Evolutionary conservation across 2,329 filamentous ascomycete genomes (phyloP).

Genomic region (Ilyonectria sp.): DNA sequence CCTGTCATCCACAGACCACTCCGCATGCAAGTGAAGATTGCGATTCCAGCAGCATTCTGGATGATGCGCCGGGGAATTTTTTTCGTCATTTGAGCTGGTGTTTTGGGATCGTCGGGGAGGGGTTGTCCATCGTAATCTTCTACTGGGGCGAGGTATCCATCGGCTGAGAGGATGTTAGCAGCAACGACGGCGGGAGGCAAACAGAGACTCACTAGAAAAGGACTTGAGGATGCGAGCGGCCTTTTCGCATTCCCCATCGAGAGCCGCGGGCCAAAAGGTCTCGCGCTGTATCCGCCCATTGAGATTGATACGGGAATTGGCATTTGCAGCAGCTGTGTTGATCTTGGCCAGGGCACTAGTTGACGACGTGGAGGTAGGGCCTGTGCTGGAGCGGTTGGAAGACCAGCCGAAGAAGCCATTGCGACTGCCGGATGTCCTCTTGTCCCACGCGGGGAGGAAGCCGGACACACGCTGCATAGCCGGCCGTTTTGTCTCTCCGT

Average conservation of each 20-base stretch:
- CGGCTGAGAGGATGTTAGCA: conserved; percentile 57
- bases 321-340: conserved; percentile 54
- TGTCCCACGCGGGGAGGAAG: conserved; percentile 63
- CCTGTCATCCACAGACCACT: conserved; percentile 93
- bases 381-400: conserved; percentile 62
- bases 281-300: conserved; percentile 63
- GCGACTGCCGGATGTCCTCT: conserved; percentile 55
- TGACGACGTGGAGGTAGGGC: conserved; percentile 37
- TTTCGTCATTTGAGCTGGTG: conserved; percentile 72
- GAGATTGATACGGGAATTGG: conserved; percentile 29
- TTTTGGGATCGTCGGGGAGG: conserved; percentile 59
- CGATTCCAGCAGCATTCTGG: conserved; percentile 89
- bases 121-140: conserved; percentile 53
- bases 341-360: conserved; percentile 50
- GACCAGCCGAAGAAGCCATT: conserved; percentile 61
- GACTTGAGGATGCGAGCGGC: conserved; percentile 90
- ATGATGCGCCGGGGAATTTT: conserved; percentile 92
- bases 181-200: conserved; percentile 8
- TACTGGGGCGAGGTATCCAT: conserved; percentile 68
- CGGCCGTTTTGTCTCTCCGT: conserved; percentile 54
- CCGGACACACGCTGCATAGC: conserved; percentile 62
- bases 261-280: conserved; percentile 86
- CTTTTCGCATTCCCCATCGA: conserved; percentile 94
- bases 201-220: conserved; percentile 79
- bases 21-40: conserved; percentile 96